Conservation (phyloP, 164 flowering plant genomes). For the Santalum album region DNA sequence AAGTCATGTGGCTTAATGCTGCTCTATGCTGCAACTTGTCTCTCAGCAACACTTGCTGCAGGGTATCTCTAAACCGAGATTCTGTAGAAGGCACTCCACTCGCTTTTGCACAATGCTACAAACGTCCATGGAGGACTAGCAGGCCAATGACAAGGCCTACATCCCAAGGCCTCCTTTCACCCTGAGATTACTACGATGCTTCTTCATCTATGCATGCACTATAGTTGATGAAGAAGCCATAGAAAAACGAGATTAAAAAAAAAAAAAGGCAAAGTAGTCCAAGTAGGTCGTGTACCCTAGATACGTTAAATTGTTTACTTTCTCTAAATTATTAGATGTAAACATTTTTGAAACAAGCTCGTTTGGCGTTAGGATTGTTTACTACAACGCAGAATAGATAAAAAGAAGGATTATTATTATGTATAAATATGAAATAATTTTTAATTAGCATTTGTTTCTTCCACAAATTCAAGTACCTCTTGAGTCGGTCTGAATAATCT, state of each 20-base stretch:
- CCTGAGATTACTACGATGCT: slow-evolving; percentile 3
- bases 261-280: slow-evolving; percentile 3
- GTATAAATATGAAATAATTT: too few relatives aligned
- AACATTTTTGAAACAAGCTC: slow-evolving; percentile 19
- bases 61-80: slow-evolving; percentile 14
- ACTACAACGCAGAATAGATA: too few relatives aligned
- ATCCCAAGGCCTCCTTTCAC: slow-evolving; percentile 12
- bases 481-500: too few relatives aligned
- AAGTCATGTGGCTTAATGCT: slow-evolving; percentile 16
- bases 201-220: background rate
- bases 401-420: too few relatives aligned
- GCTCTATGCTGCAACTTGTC: slow-evolving; percentile 16
- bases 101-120: slow-evolving; percentile 3
- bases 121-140: slow-evolving; percentile 9
- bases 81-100: slow-evolving; percentile 12
- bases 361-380: slow-evolving; percentile 8
- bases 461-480: too few relatives aligned
- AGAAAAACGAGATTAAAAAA: too few relatives aligned
- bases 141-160: slow-evolving; percentile 3
- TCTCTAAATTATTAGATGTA: slow-evolving; percentile 13
- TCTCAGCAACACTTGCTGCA: slow-evolving; percentile 14
- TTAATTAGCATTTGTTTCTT: too few relatives aligned
- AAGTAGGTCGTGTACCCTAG: slow-evolving; percentile 20
- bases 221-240: slow-evolving; percentile 15
- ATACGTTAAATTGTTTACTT: slow-evolving; percentile 10